Percentiles rank a stretch among this genome's conserved stretches.
These are phyloP conservation scores for Trypanosoma avium DNA, from an alignment of 208 protist species.

Conservation along the genomic window DNA sequence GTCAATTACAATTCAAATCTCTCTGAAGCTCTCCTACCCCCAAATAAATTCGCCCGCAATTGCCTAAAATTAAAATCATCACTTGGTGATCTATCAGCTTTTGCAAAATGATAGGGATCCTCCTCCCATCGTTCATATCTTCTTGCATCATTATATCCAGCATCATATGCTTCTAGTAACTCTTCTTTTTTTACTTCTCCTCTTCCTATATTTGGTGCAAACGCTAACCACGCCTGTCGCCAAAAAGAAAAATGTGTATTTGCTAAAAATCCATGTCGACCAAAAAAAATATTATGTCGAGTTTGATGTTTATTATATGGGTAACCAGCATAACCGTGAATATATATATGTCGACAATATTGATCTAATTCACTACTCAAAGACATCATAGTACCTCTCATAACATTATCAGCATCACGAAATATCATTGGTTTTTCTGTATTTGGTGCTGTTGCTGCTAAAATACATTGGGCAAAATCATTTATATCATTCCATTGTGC, in stretches of 20 bases:
- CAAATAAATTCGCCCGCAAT: constrained; percentile 79
- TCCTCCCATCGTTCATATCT: constrained; percentile 91
- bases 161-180: constrained; percentile 81
- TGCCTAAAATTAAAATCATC: constrained; percentile 85
- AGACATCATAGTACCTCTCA: constrained; percentile 89
- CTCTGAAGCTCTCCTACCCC: constrained; percentile 57
- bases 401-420: constrained; percentile 82
- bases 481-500: constrained; percentile 69
- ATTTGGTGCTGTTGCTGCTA: constrained; percentile 84
- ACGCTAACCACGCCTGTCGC: constrained; percentile 69
- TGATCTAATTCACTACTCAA: constrained; percentile 87
- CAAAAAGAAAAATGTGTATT: constrained; percentile 83
- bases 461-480: constrained; percentile 82
- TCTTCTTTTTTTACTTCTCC: constrained; percentile 48
- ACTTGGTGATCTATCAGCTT: constrained; percentile 75
- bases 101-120: constrained; percentile 87
- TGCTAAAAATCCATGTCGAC: constrained; percentile 76
- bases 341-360: constrained; percentile 88
- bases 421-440: constrained; percentile 83
- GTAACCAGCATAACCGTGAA: constrained; percentile 84
- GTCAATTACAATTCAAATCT: constrained; percentile 78
- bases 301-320: constrained; percentile 79
- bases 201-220: constrained; percentile 64
- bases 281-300: constrained; percentile 87
- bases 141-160: constrained; percentile 82